These are phyloP conservation scores for Adansonia gregorii DNA, from an alignment of 441 rosid genomes.

Conservation along the genomic window DNA sequence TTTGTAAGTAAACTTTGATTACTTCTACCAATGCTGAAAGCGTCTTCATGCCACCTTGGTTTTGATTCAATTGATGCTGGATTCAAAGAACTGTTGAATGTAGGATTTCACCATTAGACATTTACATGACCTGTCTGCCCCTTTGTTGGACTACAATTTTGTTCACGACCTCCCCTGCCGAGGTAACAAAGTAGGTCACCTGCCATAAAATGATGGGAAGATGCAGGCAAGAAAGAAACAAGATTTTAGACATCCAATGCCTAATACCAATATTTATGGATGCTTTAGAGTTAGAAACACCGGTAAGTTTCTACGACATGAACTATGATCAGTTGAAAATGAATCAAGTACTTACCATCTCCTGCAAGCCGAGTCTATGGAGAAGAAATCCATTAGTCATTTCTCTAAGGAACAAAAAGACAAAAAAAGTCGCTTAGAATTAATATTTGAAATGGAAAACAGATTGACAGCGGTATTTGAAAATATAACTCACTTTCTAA, in stretches of 20 bases:
- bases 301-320: neutral
- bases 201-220: slow-evolving; percentile 32
- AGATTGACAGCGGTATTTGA: neutral
- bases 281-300: slow-evolving; percentile 5
- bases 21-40: slow-evolving; percentile 6
- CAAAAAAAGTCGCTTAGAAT: slow-evolving; percentile 17
- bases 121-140: slow-evolving; percentile 54
- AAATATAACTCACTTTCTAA: slow-evolving; percentile 26
- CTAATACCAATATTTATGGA: neutral
- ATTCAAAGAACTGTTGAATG: neutral
- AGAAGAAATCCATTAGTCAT: slow-evolving; percentile 72
- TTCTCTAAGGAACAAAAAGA: slow-evolving; percentile 43
- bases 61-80: neutral
- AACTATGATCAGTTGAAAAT: slow-evolving; percentile 1
- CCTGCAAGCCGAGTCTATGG: slow-evolving; percentile 60
- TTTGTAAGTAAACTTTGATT: neutral
- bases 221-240: neutral
- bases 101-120: neutral
- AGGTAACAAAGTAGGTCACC: slow-evolving; percentile 61
- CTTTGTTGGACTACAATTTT: slow-evolving; percentile 45
- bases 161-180: slow-evolving; percentile 46
- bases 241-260: neutral
- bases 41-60: neutral
- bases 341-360: slow-evolving; percentile 55
- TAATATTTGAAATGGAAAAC: neutral